phyloP scores from a whole-genome alignment of 1,284 basidiomycete genomes.

The Gastroboletus turbinatus region DNA sequence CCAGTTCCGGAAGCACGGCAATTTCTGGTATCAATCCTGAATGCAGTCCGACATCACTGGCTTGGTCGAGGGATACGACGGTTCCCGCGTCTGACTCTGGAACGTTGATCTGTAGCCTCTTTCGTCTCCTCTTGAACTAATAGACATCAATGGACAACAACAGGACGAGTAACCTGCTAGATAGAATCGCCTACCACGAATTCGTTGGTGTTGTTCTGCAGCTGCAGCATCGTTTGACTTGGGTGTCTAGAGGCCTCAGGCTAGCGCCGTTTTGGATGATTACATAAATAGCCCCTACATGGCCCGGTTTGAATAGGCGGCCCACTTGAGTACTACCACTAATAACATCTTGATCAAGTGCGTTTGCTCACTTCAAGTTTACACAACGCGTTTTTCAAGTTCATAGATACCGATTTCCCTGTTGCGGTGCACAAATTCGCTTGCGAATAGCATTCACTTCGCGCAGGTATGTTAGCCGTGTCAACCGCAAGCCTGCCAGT shows the following conservation, averaged over 20 bases:
- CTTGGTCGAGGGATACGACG: not conserved
- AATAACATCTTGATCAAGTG: not conserved
- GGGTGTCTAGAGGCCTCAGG: not conserved
- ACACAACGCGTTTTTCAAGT: no score
- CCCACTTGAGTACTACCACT: no score
- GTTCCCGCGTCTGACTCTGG: conserved; percentile 3
- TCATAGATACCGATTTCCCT: no score
- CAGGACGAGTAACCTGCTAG: not conserved
- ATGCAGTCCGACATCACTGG: not conserved
- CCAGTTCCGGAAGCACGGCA: conserved; percentile 11
- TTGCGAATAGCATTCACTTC: no score
- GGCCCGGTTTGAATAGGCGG: no score
- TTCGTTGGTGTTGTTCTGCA: conserved; percentile 15
- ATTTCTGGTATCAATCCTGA: conserved; percentile 17
- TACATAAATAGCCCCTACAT: no score
- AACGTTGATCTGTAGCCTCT: conserved; percentile 13
- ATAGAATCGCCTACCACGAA: conserved; percentile 27
- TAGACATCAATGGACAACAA: not conserved
- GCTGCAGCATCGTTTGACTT: not conserved
- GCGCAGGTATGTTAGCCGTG: not conserved
- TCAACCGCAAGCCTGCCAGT: not conserved
- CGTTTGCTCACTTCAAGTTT: no score
- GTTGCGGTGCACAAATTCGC: no score
- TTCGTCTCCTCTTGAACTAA: conserved; percentile 34
- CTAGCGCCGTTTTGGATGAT: not conserved